Evolutionary conservation across 257 asterid species (phyloP), one percentile per base, ranked within the genome.

Genomic region (Nicotiana tomentosiformis): DNA sequence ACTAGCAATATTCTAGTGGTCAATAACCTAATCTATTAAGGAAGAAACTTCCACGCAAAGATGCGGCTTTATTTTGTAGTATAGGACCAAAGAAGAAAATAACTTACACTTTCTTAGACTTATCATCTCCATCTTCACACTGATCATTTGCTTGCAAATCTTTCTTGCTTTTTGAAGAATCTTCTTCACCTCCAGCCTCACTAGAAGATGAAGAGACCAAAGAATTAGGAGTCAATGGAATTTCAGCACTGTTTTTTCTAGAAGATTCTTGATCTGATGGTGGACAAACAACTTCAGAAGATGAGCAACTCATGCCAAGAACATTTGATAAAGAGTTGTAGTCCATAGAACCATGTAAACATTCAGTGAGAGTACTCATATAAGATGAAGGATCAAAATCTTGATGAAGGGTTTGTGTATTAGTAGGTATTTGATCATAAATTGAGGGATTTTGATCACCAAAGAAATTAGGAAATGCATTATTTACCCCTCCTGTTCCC

Each of bases 101-200:
- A 83, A 82, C 94, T 81, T 92, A 91, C 98, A 84, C 86, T 87
- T 91, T 89, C 90, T 87, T 89, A 20, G 93, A 81, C 88, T 90
- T 91, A 35, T 84, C 93, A 78, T 87, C 93, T 83, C 83, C 90
- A 76, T 84, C 90, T 83, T 89, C 91, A 85, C 89, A 81, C 79
- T 72, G 61, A 72, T 53, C 86, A 82, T 82, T 82, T 1, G 77
- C 35, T 80, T 64, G 72, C 79, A 81, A 77, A 82, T 87, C 89
- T 20, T 82, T 84, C 84, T 90, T 88, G 87, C 84, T 84, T 83
- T 91, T 92, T 69, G 89, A 89, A 66, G 90, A 89, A 77, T 88
- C 96, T 72, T 89, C 98, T 49, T 90, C 96, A 17, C 74, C 90
- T n/a, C 90, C 93, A 6, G 78, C 90, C 57, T 91, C 98, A 43